Percentiles rank a stretch among this genome's conserved stretches.
Conservation (phyloP, 2,329 filamentous ascomycete genomes). For the Paecilomyces formosus region DNA sequence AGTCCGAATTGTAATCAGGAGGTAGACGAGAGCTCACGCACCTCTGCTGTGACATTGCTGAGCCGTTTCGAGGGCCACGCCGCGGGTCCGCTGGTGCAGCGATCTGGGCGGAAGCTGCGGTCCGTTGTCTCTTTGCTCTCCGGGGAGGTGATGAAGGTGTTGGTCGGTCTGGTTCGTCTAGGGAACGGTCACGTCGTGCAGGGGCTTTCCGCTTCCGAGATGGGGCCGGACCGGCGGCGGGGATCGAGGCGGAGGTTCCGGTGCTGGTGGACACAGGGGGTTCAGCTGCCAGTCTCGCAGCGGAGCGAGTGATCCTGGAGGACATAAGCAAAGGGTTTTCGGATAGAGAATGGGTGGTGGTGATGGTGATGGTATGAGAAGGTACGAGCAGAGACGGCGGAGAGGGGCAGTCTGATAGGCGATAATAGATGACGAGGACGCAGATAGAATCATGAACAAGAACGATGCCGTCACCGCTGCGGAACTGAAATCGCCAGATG, state of each 20-base stretch:
- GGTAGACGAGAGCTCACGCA: slow-evolving; percentile 13
- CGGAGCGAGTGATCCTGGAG: slow-evolving; percentile 91
- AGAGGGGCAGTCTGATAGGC: not conserved
- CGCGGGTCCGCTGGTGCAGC: slow-evolving; percentile 37
- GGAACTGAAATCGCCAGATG: not conserved
- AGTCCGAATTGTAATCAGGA: slow-evolving; percentile 6
- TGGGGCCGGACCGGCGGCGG: slow-evolving; percentile 40
- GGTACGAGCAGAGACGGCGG: slow-evolving; percentile 4
- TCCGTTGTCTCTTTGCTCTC: slow-evolving; percentile 66
- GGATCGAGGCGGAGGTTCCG: slow-evolving; percentile 29
- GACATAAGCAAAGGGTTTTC: slow-evolving; percentile 67
- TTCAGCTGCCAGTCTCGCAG: slow-evolving; percentile 79
- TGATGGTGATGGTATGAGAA: not conserved
- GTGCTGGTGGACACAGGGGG: slow-evolving; percentile 36
- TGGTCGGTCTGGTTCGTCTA: slow-evolving; percentile 27
- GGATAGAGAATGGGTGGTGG: slow-evolving; percentile 3
- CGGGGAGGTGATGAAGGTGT: slow-evolving; percentile 36
- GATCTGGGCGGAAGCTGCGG: slow-evolving; percentile 42
- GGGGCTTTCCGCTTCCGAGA: slow-evolving; percentile 71
- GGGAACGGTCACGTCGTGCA: slow-evolving; percentile 41
- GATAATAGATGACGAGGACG: slow-evolving; percentile 2
- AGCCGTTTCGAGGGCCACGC: slow-evolving; percentile 24
- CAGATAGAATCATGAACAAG: slow-evolving; percentile 1
- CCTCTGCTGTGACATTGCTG: slow-evolving; percentile 37
- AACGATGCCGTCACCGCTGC: not conserved